These are phyloP conservation scores for Spencermartinsiella europaea DNA, from an alignment of 805 yeast genomes.

Conservation along the genomic window DNA sequence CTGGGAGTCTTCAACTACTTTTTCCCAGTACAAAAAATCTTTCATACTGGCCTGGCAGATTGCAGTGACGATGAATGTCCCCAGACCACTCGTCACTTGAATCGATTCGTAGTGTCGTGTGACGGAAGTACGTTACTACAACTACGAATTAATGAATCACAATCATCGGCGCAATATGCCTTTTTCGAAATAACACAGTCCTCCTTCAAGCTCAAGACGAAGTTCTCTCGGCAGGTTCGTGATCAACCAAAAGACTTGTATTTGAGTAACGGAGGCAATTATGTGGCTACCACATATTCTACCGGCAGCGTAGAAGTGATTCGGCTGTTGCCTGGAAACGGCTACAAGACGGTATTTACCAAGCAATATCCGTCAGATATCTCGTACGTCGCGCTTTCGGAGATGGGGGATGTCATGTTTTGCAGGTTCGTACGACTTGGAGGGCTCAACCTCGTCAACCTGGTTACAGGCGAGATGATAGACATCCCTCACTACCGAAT, in stretches of 20 bases:
- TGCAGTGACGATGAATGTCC: too few species aligned
- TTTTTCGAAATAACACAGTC: not conserved
- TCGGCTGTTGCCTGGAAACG: conserved; percentile 2
- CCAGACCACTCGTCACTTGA: too few species aligned
- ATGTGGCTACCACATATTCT: conserved; percentile 12
- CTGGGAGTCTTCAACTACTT: not conserved
- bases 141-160: not conserved
- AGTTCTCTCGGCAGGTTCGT: not conserved
- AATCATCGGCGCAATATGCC: not conserved
- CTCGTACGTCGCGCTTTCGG: conserved; percentile 18
- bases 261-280: conserved; percentile 12
- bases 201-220: not conserved
- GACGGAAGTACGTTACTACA: not conserved
- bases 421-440: conserved; percentile 20
- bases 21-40: not conserved
- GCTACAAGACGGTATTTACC: conserved; percentile 12
- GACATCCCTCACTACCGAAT: conserved; percentile 24
- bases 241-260: not conserved
- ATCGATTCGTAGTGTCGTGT: too few species aligned
- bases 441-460: conserved; percentile 20
- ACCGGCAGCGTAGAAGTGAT: conserved; percentile 13
- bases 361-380: conserved; percentile 22
- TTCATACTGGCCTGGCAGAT: too few species aligned
- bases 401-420: conserved; percentile 19
- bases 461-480: conserved; percentile 18